phyloP scores from a whole-genome alignment of 768 basidiomycete genomes.

The Mycena venus region DNA sequence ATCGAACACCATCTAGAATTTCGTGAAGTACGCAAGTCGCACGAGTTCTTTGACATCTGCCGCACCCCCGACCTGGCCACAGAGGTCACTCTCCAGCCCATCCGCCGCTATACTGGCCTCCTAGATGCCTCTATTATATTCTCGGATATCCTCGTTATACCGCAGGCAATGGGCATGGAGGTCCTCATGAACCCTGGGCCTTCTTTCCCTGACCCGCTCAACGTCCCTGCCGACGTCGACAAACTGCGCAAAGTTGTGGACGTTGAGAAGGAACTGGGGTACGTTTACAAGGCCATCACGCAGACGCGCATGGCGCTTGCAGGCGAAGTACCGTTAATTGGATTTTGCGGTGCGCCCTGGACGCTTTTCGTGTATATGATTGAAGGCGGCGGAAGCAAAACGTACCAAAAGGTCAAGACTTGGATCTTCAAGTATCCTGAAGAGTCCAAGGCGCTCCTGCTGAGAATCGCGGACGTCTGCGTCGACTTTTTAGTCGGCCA shows the following conservation, averaged over 20 bases:
- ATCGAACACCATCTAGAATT: slow-evolving; percentile 73
- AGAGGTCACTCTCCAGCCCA: slow-evolving; percentile 94
- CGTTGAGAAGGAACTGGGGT: slow-evolving; percentile 87
- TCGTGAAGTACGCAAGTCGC: slow-evolving; percentile 82
- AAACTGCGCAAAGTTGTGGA: slow-evolving; percentile 76
- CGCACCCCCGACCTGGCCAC: slow-evolving; percentile 91
- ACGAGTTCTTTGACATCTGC: slow-evolving; percentile 97
- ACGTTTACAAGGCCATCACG: slow-evolving; percentile 94
- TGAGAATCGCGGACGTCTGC: slow-evolving; percentile 89
- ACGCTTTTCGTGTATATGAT: slow-evolving; percentile 99
- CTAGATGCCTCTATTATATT: slow-evolving; percentile 98
- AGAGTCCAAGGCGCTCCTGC: slow-evolving; percentile 82
- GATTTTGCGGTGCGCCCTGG: slow-evolving; percentile 98
- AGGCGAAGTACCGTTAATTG: slow-evolving; percentile 95
- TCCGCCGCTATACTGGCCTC: slow-evolving; percentile 86
- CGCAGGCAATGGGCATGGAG: slow-evolving; percentile 97
- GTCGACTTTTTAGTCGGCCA: slow-evolving; percentile 93
- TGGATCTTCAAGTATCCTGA: slow-evolving; percentile 95
- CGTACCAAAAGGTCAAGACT: slow-evolving; percentile 90
- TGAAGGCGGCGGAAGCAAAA: slow-evolving; percentile 95
- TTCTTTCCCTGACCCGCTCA: slow-evolving; percentile 87
- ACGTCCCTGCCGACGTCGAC: slow-evolving; percentile 78
- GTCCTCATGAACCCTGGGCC: slow-evolving; percentile 96
- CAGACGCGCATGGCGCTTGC: slow-evolving; percentile 82
- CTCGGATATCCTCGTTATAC: slow-evolving; percentile 97